Base-by-base conservation (phyloP, 164 flowering plant genomes). In the Dillenia turbinata region DNA sequence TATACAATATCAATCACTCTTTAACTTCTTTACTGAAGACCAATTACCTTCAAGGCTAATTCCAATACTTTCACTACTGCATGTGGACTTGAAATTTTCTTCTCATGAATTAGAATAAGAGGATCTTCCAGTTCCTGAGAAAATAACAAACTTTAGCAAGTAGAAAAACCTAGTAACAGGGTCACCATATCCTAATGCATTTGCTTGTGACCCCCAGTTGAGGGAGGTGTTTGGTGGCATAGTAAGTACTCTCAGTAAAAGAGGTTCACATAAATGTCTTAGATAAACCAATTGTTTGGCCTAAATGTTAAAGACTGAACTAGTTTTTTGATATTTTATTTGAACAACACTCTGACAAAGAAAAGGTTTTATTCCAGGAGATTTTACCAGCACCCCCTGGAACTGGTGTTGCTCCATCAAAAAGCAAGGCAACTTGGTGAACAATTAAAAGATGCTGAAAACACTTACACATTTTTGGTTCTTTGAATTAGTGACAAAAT, bases 51-150 rank as follows among this genome's bases (percentile, higher is more conserved):
- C 73, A 90, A 57, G 26, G 98, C 97, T 76, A 93, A 52, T 65
- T 93, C 97, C 15, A 93, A 66, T 8, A 87, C 92, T 81, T 88
- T 94, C 24, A 94, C 88, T 13, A 89, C 75, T 64, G 96, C 83
- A 86, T 78, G 86, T 51, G 89, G 49, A 71, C 75, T 87, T 49
- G 91, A 77, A 12, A 93, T 85, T 70, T 90, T 93, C 80, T 93
- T 90, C 82, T 90, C 98, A 56, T 93, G 90, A 53, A 93, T 78
- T 24, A 93, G 66, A 64, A 93, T 88, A n/a, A 93, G 83, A 56
- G 96, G 96, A 71, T 90, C 85, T 9, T 93, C 97, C 59, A 93
- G 64, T 76, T 93, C 98, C 98, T 92, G 85, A 8, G 9, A 52
- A 8, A 16, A 56, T 9, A 62, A 10, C 46, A 17, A 52, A 40